phyloP scores from a whole-genome alignment of 129 eudicot genomes.

The Centrapalus pauciflorus region DNA sequence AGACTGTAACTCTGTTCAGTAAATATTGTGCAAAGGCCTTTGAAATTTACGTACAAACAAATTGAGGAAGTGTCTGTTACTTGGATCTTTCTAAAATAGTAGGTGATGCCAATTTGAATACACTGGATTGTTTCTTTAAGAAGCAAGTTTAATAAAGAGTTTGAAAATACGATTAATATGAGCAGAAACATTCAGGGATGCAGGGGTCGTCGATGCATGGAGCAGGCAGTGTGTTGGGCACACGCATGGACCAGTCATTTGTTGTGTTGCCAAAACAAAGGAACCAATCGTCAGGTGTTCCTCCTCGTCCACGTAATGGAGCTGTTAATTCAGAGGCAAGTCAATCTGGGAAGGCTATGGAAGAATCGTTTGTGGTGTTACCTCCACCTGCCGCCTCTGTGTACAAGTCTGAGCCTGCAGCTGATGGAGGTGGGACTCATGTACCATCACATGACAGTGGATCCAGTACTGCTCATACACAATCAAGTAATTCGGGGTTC shows the following conservation, averaged over 20 bases:
- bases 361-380: constrained; percentile 92
- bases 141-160: not conserved
- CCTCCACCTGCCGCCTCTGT: constrained; percentile 99
- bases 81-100: not conserved
- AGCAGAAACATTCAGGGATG: constrained; percentile 43
- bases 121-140: not conserved
- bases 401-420: constrained; percentile 65
- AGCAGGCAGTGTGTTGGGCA: constrained; percentile 61
- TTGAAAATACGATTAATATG: not conserved
- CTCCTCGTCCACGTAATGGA: constrained; percentile 84
- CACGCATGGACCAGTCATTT: constrained; percentile 84
- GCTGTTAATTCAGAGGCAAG: constrained; percentile 36
- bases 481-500: constrained; percentile 75
- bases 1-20: no score
- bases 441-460: constrained; percentile 49
- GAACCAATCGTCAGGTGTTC: constrained; percentile 55
- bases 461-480: constrained; percentile 35
- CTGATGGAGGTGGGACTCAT: constrained; percentile 65
- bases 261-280: constrained; percentile 91
- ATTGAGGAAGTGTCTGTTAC: not conserved
- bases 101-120: not conserved
- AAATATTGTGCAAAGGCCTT: no score
- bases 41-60: not conserved
- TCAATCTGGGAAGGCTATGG: constrained; percentile 78
- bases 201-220: constrained; percentile 83